These are phyloP conservation scores for Acanthamoeba quina DNA, from an alignment of 208 protist genomes.

Conservation along the genomic window DNA sequence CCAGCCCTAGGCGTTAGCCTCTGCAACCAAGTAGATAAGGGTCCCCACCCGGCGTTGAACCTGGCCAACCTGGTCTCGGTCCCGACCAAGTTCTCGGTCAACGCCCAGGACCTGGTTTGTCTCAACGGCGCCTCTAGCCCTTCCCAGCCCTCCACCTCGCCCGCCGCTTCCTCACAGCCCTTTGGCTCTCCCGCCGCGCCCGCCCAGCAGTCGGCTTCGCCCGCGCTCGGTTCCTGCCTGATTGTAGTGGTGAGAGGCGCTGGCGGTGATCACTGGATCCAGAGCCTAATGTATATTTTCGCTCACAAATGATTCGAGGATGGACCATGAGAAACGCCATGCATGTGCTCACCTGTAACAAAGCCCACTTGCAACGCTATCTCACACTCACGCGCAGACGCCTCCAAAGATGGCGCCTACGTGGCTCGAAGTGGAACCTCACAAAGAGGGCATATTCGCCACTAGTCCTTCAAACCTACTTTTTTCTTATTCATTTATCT, in stretches of 20 bases:
- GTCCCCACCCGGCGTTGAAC: neutral
- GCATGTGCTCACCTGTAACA: no score
- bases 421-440: neutral
- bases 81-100: slow-evolving; percentile 76
- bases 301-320: no score
- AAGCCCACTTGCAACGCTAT: neutral
- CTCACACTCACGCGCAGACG: neutral
- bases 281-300: no score
- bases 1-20: neutral
- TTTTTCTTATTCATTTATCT: no score
- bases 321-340: no score
- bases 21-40: neutral
- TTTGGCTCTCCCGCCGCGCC: neutral
- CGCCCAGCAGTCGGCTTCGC: neutral
- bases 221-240: no score
- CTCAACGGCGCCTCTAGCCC: neutral
- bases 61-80: slow-evolving; percentile 25
- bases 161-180: neutral
- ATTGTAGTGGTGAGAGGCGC: no score
- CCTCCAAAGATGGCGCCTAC: neutral
- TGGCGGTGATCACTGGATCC: no score
- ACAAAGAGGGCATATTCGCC: neutral
- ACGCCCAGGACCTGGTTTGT: neutral
- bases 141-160: neutral
- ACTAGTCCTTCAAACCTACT: neutral